These are phyloP conservation scores for Primulina tabacum DNA, from an alignment of 257 asterid species.

Conservation along the genomic window DNA sequence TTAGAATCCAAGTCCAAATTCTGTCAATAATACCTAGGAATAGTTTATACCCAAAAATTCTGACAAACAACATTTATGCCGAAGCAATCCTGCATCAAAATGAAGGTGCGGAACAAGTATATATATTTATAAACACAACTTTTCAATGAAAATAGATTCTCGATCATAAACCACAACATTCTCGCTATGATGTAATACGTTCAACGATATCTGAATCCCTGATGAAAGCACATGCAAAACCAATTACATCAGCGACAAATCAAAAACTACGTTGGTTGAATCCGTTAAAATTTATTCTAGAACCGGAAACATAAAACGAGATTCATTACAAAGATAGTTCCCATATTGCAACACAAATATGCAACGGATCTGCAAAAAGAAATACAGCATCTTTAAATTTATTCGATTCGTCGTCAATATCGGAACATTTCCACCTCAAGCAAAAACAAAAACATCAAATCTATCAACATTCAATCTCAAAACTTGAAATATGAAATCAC, in stretches of 20 bases:
- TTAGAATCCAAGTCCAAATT: background rate
- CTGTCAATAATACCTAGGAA: background rate
- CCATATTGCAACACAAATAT: background rate
- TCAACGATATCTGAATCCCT: conserved; percentile 26
- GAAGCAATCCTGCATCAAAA: too few relatives aligned
- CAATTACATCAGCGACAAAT: background rate
- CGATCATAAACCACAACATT: conserved; percentile 5
- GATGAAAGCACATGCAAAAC: conserved; percentile 14
- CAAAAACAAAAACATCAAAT: background rate
- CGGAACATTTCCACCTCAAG: background rate
- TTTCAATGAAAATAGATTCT: background rate
- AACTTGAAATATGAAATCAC: background rate
- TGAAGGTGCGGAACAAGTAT: too few relatives aligned
- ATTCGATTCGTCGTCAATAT: background rate
- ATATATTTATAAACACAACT: too few relatives aligned
- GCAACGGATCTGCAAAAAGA: background rate
- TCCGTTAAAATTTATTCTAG: too few relatives aligned
- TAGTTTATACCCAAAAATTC: background rate
- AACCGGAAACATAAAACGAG: background rate
- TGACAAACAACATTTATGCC: too few relatives aligned
- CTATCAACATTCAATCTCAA: background rate
- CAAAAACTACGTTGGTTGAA: background rate
- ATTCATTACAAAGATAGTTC: background rate
- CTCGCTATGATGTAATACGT: background rate
- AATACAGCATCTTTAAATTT: background rate